These are phyloP conservation scores for Osmanthus fragrans DNA, from an alignment of 257 asterid genomes.

Conservation along the genomic window DNA sequence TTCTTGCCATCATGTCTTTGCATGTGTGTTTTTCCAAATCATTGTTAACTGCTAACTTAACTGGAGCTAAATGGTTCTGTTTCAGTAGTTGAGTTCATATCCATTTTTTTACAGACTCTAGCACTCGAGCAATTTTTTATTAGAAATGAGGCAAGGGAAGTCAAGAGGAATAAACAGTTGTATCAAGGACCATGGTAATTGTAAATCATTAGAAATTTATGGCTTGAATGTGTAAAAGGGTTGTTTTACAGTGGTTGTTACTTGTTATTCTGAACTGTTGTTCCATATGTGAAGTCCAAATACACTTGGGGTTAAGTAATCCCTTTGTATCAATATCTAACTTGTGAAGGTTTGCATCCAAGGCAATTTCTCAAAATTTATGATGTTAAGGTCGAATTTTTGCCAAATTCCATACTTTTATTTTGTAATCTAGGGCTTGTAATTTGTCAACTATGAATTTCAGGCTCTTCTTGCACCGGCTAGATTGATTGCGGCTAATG, in stretches of 20 bases:
- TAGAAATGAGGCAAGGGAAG: neutral
- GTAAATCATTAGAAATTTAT: neutral
- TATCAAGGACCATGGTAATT: neutral
- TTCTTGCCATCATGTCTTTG: constrained; percentile 1
- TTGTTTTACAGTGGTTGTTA: too few species aligned
- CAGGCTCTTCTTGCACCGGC: constrained; percentile 99
- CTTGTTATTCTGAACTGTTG: neutral
- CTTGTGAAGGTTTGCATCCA: neutral
- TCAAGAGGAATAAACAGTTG: neutral
- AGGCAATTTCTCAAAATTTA: neutral
- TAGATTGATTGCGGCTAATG: constrained; percentile 76
- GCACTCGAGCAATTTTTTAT: too few species aligned
- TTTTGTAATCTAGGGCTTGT: neutral
- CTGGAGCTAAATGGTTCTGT: neutral
- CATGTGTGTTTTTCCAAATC: neutral
- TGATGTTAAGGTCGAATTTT: neutral
- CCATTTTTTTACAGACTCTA: neutral
- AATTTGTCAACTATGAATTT: constrained; percentile 27
- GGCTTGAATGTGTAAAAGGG: too few species aligned
- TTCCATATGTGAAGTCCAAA: neutral
- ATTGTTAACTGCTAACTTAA: neutral
- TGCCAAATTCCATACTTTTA: neutral
- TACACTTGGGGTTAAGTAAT: neutral
- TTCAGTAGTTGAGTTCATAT: neutral
- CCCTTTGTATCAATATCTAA: neutral